Base-by-base conservation (phyloP, 768 basidiomycete species). In the Pholiota conissans region DNA sequence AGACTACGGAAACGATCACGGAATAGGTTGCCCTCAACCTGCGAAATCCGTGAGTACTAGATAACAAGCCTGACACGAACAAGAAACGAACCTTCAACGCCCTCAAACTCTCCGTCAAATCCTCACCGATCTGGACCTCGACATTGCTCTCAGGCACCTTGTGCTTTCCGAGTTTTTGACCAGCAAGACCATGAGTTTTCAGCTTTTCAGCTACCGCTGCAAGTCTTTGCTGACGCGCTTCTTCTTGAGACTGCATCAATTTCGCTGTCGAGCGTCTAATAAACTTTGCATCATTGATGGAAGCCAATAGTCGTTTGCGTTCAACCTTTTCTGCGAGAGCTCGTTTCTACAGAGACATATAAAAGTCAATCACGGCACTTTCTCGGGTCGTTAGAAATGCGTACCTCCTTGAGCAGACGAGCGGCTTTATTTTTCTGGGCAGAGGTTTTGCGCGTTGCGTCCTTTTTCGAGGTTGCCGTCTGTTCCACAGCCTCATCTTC, bases 11-110 rank as follows among this genome's bases (percentile, higher is more conserved):
- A 94, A 1, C 93, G 84, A 69, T 97, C 95, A 22, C 86, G 82
- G 81, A 96, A 96, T 30, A 95, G 74, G 68, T 96, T 97, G 24
- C 95, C 95, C 76, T 97, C 94, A 16, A 92, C 91, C 94, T 96
- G 59, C 29, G 50, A 20, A 53, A 26, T 22, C 34, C 55, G 30
- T 40, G 8, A 48, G 22, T 26, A 30, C 49, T 22, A 51, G 50
- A 49, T 27, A 32, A 30, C n/a, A 6, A 20, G 9, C 9, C 29
- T 32, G 37, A 56, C 29, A 20, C 30, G 39, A 55, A 11, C 3
- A 18, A 39, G 26, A n/a, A 9, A 53, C 81, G 40, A 51, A 91
- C 94, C 86, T 94, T 94, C 65, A 98, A 73, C 37, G 78, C 86
- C 55, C 95, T 78, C 64, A 96, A 73, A 65, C 79, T 94, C 73